Evolutionary conservation across 306 rosid genomes (phyloP).

Genomic region (Dryas drummondii): DNA sequence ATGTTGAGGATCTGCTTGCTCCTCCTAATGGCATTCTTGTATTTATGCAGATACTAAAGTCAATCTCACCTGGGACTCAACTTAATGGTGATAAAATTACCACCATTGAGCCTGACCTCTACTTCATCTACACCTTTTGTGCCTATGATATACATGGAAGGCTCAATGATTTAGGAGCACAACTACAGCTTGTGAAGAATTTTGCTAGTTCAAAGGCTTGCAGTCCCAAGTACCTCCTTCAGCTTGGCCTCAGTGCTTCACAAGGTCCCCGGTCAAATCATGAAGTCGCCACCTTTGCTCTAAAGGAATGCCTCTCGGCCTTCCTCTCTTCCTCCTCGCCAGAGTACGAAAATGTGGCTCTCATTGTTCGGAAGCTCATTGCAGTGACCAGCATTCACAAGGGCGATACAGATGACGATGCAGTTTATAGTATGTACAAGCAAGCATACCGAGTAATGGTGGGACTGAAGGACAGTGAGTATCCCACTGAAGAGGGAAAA

Average conservation of each 20-base stretch:
- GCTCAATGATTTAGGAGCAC: conserved; percentile 62
- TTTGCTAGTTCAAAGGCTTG: conserved; percentile 69
- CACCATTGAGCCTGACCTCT: conserved; percentile 55
- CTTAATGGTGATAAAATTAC: conserved; percentile 37
- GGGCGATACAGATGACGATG: conserved; percentile 80
- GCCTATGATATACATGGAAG: conserved; percentile 80
- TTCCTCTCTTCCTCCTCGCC: conserved; percentile 70
- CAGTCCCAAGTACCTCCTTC: conserved; percentile 70
- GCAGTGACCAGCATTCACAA: conserved; percentile 60
- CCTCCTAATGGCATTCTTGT: conserved; percentile 22
- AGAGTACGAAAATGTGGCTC: conserved; percentile 69
- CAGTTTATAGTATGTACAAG: conserved; percentile 65
- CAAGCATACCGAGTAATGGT: conserved; percentile 80
- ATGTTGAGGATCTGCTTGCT: conserved; percentile 24
- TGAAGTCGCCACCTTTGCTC: conserved; percentile 72
- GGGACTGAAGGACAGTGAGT: conserved; percentile 83
- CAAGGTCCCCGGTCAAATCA: conserved; percentile 66
- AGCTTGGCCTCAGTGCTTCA: conserved; percentile 69
- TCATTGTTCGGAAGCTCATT: conserved; percentile 73
- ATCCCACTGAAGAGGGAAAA: conserved; percentile 84
- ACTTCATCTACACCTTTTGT: conserved; percentile 65
- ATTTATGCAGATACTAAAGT: conserved; percentile 69
- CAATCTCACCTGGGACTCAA: conserved; percentile 46
- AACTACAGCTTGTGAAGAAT: conserved; percentile 51
- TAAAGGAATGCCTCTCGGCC: conserved; percentile 75